phyloP scores from a whole-genome alignment of 257 asterid genomes.

The Osmanthus fragrans region DNA sequence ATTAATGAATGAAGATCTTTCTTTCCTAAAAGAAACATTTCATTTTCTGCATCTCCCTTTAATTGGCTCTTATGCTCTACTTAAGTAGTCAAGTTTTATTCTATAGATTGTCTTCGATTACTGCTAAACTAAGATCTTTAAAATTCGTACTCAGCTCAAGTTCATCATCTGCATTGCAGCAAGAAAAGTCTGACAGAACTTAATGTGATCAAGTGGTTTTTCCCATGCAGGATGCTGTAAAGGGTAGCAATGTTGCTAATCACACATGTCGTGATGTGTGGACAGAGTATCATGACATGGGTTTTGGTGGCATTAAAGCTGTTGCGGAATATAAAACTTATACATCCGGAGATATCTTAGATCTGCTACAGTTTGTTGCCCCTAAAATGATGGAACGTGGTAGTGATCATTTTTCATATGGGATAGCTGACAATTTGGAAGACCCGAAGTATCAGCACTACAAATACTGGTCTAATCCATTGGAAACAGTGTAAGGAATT shows the following conservation, averaged over 20 bases:
- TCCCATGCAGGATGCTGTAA: not conserved
- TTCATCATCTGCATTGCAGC: not conserved
- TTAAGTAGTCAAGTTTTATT: too few species aligned
- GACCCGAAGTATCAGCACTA: constrained; percentile 23
- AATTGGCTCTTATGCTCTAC: too few species aligned
- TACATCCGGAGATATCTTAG: constrained; percentile 11
- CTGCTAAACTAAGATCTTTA: too few species aligned
- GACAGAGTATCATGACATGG: constrained; percentile 25
- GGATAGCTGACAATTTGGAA: constrained; percentile 27
- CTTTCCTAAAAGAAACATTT: too few species aligned
- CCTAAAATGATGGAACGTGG: constrained; percentile 29
- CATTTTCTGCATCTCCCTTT: too few species aligned
- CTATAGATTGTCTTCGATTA: too few species aligned
- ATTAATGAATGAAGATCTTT: too few species aligned
- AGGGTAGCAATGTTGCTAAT: not conserved
- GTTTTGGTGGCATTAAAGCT: constrained; percentile 12
- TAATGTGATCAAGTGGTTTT: not conserved
- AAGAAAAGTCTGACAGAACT: not conserved
- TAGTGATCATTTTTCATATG: constrained; percentile 23
- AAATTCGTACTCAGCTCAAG: not conserved
- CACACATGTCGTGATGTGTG: constrained; percentile 16
- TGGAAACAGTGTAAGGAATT: constrained; percentile 11
- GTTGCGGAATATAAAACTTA: constrained; percentile 24
- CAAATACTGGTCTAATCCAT: constrained; percentile 31
- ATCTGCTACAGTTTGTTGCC: constrained; percentile 27